These are phyloP conservation scores for Parietaria judaica DNA, from an alignment of 306 rosid species.

Conservation along the genomic window DNA sequence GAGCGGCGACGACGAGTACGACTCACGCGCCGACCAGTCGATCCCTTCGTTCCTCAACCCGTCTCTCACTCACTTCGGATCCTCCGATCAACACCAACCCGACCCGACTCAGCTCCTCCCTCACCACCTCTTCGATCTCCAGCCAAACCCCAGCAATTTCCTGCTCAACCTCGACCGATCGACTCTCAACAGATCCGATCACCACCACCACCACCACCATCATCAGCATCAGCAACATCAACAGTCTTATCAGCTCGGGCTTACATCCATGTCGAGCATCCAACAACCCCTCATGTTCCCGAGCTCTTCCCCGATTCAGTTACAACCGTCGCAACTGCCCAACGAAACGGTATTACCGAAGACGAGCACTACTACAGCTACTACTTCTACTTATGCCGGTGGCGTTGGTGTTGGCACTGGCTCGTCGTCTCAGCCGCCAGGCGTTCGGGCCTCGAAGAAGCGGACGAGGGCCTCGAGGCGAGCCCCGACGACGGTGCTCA, in stretches of 20 bases:
- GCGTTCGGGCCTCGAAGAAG: slow-evolving; percentile 54
- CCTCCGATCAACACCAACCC: slow-evolving; percentile 13
- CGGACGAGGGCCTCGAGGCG: slow-evolving; percentile 79
- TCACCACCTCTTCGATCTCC: slow-evolving; percentile 47
- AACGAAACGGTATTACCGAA: not conserved
- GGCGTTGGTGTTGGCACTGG: not conserved
- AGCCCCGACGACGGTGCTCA: slow-evolving; percentile 86
- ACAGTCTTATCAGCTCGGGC: slow-evolving; percentile 22
- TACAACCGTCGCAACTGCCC: slow-evolving; percentile 6
- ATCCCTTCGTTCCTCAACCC: slow-evolving; percentile 32
- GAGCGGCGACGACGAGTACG: slow-evolving; percentile 77
- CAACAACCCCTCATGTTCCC: slow-evolving; percentile 7
- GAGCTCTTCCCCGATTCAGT: slow-evolving; percentile 13
- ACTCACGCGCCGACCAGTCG: slow-evolving; percentile 37
- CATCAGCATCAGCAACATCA: not conserved
- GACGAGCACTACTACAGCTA: not conserved
- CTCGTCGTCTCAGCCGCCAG: not conserved
- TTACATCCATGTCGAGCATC: not conserved
- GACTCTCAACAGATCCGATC: slow-evolving; percentile 31
- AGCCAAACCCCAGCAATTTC: slow-evolving; percentile 23
- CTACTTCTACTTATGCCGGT: not conserved
- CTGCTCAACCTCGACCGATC: slow-evolving; percentile 33
- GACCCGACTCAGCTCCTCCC: slow-evolving; percentile 23
- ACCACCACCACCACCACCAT: not conserved
- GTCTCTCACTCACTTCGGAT: slow-evolving; percentile 11